These are phyloP conservation scores for Neopestalotiopsis rosae DNA, from an alignment of 2,329 filamentous ascomycete species.

Conservation along the genomic window DNA sequence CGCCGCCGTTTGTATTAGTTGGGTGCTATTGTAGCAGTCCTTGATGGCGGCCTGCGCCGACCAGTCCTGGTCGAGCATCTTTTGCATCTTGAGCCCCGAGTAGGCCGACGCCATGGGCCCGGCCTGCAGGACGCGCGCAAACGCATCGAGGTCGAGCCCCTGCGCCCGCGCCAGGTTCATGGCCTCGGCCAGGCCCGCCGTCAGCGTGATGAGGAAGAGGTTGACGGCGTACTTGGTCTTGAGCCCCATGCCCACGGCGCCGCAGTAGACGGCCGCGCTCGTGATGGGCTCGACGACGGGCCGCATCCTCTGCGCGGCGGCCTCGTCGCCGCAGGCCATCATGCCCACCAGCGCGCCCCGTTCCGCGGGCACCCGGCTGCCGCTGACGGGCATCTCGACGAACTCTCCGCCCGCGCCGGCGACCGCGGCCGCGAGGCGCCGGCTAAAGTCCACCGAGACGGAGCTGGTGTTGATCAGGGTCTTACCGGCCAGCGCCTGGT, in stretches of 20 bases:
- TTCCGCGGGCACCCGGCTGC: constrained; percentile 39
- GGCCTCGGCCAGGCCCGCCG: constrained; percentile 38
- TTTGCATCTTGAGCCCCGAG: constrained; percentile 34
- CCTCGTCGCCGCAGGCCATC: constrained; percentile 34
- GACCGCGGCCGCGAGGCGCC: constrained; percentile 28
- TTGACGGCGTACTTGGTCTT: constrained; percentile 40
- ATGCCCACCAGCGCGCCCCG: constrained; percentile 39
- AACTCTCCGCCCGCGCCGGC: constrained; percentile 33
- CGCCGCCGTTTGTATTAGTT: constrained; percentile 33
- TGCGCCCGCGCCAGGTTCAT: constrained; percentile 38
- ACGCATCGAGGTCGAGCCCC: constrained; percentile 35
- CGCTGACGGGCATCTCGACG: constrained; percentile 42
- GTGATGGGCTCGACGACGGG: constrained; percentile 34
- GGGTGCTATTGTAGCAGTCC: constrained; percentile 37
- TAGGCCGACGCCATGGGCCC: constrained; percentile 39
- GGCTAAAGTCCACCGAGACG: constrained; percentile 33
- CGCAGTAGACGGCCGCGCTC: constrained; percentile 38
- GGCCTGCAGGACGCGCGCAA: constrained; percentile 35
- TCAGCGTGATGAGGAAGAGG: constrained; percentile 34
- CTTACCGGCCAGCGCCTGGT: constrained; percentile 32
- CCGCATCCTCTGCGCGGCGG: constrained; percentile 29
- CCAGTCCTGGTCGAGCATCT: constrained; percentile 36
- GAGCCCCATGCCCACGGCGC: constrained; percentile 36
- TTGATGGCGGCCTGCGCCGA: constrained; percentile 34
- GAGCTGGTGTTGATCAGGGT: constrained; percentile 39